Evolutionary conservation across 140 eudicot genomes (phyloP), one percentile per base, ranked within the genome.

Genomic region (Senecio squalidus): DNA sequence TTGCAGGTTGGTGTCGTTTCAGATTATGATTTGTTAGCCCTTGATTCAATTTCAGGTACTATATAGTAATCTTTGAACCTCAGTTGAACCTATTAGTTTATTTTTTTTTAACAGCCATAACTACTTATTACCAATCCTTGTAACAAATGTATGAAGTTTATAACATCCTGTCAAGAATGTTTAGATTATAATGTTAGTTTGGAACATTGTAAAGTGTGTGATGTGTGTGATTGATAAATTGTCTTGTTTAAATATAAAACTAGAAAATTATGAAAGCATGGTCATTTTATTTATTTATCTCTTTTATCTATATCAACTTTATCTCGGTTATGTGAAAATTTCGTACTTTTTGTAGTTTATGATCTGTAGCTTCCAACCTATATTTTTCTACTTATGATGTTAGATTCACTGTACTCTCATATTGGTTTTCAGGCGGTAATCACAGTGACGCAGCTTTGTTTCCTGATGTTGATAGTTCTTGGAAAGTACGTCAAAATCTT

Each of bases 1-100:
- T 78, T n/a, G 71, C 95, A 86, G 98, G 96, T 91, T 53, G 96
- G 98, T 51, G 95, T 92, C 11, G 95, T 92, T 73, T 92, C 98
- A 39, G 98, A 92, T 73, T 92, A 92, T 77, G 98, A 92, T 70
- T 76, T 92, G 75, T 73, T 92, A 77, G 96, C 98, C 2, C 94
- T 92, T 55, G 98, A 92, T 72, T 78, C 94, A 33, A 79, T 91
- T 43, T 83, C 95, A 80, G 97, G 97, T 86, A 76, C 54, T 28
- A 55, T 55, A 25, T 48, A 20, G 13, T 46, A 14, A 11, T 55
- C 40, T 64, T 58, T 27, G 57, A 58, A 33, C 21, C 46, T 67
- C 24, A 21, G 43, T 53, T 29, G 43, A 20, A 59, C 46, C 34
- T 46, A 50, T 31, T 44, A 29, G 39, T 7, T 44, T 49, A 27